Base-by-base conservation (phyloP, 495 filamentous ascomycete genomes). In the Xylaria longipes region DNA sequence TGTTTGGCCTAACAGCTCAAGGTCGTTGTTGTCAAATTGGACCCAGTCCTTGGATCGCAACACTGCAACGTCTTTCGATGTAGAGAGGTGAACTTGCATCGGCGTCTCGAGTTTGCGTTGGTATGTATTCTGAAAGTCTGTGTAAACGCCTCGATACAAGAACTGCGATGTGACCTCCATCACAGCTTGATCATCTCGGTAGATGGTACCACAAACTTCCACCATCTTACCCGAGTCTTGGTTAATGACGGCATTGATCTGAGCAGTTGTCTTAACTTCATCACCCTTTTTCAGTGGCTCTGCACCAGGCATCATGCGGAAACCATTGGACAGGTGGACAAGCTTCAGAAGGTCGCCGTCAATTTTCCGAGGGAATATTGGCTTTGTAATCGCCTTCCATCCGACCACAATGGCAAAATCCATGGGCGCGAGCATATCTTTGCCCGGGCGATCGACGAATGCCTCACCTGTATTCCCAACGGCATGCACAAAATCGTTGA, bases 161-260 rank as follows among this genome's bases (percentile, higher is more conserved):
- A 99, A 99, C 81, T 98, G 96, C 62, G 94, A 97, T 17, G 94
- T 97, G 20, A 99, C 96, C 78, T 98, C 94, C 97, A 99, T 99
- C 71, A 98, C 94, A n/a, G 93, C 86, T 74, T 91, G 77, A 63
- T 94, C 93, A 52, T 97, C 89, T 27, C 97, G 90, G 65, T 89
- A 91, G 76, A 99, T 97, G 8, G 96, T 98, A 70, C 96, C 96
- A 78, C 95, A 97, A 27, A 99, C 94, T 82, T 98, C 97, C 11
- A 99, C 96, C 94, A 98, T 97, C 88, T 99, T 99, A 62, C 96
- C 96, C 52, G 96, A 95, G 43, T 97, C 94, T 77, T 98, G 94
- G 81, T 98, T 98, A 86, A 99, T 91, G 69, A 99, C 94, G 25
- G 96, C 94, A 76, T 98, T 98, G 84, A 98, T 93, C 80, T 95